Evolutionary conservation across 176 grass and related monocot genomes (phyloP).

Genomic region (Cenchrus purpureus): DNA sequence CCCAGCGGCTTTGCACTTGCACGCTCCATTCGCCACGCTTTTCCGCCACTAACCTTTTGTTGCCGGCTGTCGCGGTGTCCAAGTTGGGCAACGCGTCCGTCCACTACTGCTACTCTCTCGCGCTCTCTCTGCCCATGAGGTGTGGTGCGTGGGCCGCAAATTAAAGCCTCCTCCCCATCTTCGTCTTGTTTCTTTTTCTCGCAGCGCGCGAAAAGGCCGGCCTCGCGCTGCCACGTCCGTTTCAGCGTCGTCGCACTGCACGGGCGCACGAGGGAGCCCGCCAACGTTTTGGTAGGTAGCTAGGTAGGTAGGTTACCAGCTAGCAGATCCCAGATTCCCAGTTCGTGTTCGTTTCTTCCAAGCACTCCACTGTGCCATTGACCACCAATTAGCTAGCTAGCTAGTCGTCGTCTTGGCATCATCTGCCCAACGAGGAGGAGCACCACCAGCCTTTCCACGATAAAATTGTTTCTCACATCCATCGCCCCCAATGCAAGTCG

Average conservation of each 20-base stretch:
- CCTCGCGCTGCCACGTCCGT: slow-evolving; percentile 26
- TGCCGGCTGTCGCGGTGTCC: not conserved
- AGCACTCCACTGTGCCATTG: slow-evolving; percentile 12
- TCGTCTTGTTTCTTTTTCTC: not conserved
- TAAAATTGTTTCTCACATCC: not conserved
- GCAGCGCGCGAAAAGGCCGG: not conserved
- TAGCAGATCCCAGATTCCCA: not conserved
- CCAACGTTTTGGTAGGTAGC: not conserved
- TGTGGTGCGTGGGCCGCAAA: slow-evolving; percentile 28
- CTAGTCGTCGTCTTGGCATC: not conserved
- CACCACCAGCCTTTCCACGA: not conserved
- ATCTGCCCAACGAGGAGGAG: too few species aligned
- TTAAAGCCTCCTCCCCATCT: not conserved
- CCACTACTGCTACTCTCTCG: not conserved
- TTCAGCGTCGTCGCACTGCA: slow-evolving; percentile 31
- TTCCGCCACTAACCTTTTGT: not conserved
- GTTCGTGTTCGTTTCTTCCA: not conserved
- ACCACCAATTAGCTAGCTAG: not conserved
- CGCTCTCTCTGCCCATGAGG: slow-evolving; percentile 5
- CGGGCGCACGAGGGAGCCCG: not conserved
- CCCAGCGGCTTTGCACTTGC: not conserved
- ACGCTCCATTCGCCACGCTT: slow-evolving; percentile 42
- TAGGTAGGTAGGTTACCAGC: not conserved
- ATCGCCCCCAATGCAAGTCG: too few species aligned
- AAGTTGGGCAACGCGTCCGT: slow-evolving; percentile 29